These are phyloP conservation scores for Lithospermum erythrorhizon DNA, from an alignment of 257 asterid species.

Conservation along the genomic window DNA sequence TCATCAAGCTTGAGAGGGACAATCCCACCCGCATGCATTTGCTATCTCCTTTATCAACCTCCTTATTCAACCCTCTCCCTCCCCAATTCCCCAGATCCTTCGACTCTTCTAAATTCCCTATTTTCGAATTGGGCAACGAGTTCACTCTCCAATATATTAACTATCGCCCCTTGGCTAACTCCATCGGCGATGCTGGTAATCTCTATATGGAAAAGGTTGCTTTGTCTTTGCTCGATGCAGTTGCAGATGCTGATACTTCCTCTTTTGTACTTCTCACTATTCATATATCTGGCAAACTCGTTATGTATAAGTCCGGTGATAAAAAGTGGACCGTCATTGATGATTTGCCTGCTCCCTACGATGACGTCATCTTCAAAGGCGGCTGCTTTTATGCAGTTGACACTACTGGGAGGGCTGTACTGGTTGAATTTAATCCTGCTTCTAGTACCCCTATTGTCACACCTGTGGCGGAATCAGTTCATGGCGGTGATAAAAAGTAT, in stretches of 20 bases:
- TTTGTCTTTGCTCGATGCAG: conserved; percentile 5
- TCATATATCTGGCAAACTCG: conserved; percentile 64
- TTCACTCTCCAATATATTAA: conserved; percentile 61
- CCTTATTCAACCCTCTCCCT: conserved; percentile 41
- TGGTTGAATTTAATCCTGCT: conserved; percentile 27
- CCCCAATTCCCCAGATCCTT: conserved; percentile 37
- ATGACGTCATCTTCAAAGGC: conserved; percentile 53
- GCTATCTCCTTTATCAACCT: neutral
- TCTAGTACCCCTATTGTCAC: conserved; percentile 19
- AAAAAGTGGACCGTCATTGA: conserved; percentile 54
- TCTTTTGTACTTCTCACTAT: conserved; percentile 56
- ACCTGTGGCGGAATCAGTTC: conserved; percentile 32
- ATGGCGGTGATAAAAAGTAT: conserved; percentile 48
- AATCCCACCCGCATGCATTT: no score
- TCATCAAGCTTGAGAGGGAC: no score
- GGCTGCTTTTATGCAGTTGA: conserved; percentile 62
- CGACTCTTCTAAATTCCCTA: conserved; percentile 29
- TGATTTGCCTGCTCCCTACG: conserved; percentile 50
- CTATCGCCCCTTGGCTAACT: conserved; percentile 58
- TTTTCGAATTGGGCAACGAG: conserved; percentile 49
- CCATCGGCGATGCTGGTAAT: conserved; percentile 62
- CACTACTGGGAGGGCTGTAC: conserved; percentile 44
- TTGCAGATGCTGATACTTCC: conserved; percentile 10
- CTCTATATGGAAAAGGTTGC: conserved; percentile 79
- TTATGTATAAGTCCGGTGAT: conserved; percentile 59